Evolutionary conservation across 2,329 filamentous ascomycete species (phyloP), one percentile per base, ranked within the genome.

Genomic region (Calonectria crousiana): DNA sequence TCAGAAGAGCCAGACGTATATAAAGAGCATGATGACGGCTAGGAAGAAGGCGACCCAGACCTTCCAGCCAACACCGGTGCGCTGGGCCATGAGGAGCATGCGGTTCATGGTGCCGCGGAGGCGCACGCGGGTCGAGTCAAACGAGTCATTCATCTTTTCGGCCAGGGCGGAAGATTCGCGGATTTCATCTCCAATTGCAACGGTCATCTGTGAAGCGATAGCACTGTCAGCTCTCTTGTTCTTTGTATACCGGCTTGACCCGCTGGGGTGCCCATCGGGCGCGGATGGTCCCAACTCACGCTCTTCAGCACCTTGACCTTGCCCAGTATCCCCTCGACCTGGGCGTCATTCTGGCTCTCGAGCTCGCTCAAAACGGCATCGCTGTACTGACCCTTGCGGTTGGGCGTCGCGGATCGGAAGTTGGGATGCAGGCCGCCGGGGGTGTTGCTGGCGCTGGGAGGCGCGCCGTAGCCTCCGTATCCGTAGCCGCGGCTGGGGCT

Each of bases 111-210:
- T 98, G 69, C 96, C 95, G 56, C 93, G 91, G 75, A 99, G 88
- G 76, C 94, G 91, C 67, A 95, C 86, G 41, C 96, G 89, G 68
- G 96, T 97, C 80, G 91, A 92, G 83, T 98, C 96, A 83, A 98
- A 99, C 6, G 92, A 91, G 82, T 98, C 95, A 85, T 98, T 98
- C 93, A 99, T 98, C 86, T 95, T 96, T 80, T 98, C 95, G 2
- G 95, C 94, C 5, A 98, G 90, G 2, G 95, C 93, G 2, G 95
- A 95, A 18, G 94, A 97, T 76, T 98, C 95, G 79, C 96, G 92
- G 81, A 98, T 98, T 86, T 98, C 97, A 82, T 97, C 95, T 77
- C 97, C 97, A 78, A 99, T 99, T 6, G 96, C 95, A 47, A 95
- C 87, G 1, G 96, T 98, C 87, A 99, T 93, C 94, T 97, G 78